Conservation (phyloP, 352 stramenopile species). For the Elongisporangium anandrum region DNA sequence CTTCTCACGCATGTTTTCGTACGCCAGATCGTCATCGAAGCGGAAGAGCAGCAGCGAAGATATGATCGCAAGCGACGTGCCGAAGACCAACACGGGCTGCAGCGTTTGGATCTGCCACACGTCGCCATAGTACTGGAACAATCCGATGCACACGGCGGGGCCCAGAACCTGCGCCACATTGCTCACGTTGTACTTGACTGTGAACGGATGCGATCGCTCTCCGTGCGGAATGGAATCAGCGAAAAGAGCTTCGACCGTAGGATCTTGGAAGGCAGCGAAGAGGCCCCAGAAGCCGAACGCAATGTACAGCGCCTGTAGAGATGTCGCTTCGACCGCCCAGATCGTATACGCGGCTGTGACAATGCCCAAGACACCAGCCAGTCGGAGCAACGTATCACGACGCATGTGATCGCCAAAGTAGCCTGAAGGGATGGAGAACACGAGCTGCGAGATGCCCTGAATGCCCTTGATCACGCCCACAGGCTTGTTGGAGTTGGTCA, state of each 20-base stretch:
- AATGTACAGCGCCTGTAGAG: slow-evolving; percentile 46
- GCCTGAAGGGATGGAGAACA: slow-evolving; percentile 63
- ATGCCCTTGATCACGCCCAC: slow-evolving; percentile 82
- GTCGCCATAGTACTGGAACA: slow-evolving; percentile 66
- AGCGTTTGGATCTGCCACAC: slow-evolving; percentile 53
- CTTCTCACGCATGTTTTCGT: slow-evolving; percentile 30
- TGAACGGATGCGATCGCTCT: slow-evolving; percentile 63
- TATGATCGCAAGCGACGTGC: slow-evolving; percentile 44
- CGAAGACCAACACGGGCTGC: slow-evolving; percentile 53
- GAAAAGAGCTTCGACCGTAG: slow-evolving; percentile 69
- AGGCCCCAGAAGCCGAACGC: slow-evolving; percentile 65
- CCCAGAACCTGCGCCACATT: slow-evolving; percentile 66
- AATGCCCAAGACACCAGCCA: slow-evolving; percentile 53
- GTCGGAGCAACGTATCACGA: slow-evolving; percentile 59
- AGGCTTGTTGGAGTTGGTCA: slow-evolving; percentile 69
- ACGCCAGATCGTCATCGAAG: slow-evolving; percentile 58
- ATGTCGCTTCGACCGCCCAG: slow-evolving; percentile 40
- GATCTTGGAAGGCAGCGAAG: slow-evolving; percentile 64
- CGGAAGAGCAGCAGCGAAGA: slow-evolving; percentile 45
- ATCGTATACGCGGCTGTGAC: slow-evolving; percentile 45
- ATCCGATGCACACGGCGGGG: slow-evolving; percentile 41
- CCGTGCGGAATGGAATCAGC: slow-evolving; percentile 71
- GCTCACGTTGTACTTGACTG: slow-evolving; percentile 81
- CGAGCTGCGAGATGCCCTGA: slow-evolving; percentile 71
- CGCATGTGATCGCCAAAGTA: slow-evolving; percentile 68